Base-by-base conservation (phyloP, 805 yeast species). In the Nakazawaea wickerhamii region DNA sequence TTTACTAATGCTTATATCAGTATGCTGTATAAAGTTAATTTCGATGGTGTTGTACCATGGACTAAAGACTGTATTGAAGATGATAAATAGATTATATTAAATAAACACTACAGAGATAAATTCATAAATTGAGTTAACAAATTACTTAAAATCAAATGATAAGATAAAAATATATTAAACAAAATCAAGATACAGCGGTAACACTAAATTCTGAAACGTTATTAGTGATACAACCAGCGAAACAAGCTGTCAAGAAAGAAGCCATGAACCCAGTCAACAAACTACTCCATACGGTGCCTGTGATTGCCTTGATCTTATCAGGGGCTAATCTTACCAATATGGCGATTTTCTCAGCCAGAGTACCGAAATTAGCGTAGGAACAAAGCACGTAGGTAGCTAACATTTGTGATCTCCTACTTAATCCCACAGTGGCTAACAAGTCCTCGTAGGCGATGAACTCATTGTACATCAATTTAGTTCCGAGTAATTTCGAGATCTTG, bases 331-430 rank as follows among this genome's bases (percentile, higher is more conserved):
- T 68, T 47, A 75, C 70, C 51, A 78, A 67, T 32, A 78, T 82
- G 54, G 83, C 82, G 46, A 78, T 59, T 46, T 76, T 77, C 45
- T 77, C 76, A 52, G 81, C 84, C 49, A 78, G 64, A 5, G 81
- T 73, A 23, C 83, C 84, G 36, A 78, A 61, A 59, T 78, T 78
- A 27, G 81, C 73, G 57, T 78, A 78, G 1, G 84, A 82, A 64
- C 83, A 77, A 32, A 75, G 67, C 15, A 79, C 77, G 49, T 76
- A 78, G 15, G 83, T 77, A 27, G 81, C 81, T 52, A 78, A 63
- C 53, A 78, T 61, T 27, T 65, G 65, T 30, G 77, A 75, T 59
- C 83, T 70, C 40, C 64, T 59, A 28, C 75, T 64, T 68, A 78
- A 58, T 35, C 58, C 53, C 28, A 63, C 57, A 47, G 52, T 55